Base-by-base conservation (phyloP, 2,329 filamentous ascomycete genomes). In the Apiospora malaysiana region DNA sequence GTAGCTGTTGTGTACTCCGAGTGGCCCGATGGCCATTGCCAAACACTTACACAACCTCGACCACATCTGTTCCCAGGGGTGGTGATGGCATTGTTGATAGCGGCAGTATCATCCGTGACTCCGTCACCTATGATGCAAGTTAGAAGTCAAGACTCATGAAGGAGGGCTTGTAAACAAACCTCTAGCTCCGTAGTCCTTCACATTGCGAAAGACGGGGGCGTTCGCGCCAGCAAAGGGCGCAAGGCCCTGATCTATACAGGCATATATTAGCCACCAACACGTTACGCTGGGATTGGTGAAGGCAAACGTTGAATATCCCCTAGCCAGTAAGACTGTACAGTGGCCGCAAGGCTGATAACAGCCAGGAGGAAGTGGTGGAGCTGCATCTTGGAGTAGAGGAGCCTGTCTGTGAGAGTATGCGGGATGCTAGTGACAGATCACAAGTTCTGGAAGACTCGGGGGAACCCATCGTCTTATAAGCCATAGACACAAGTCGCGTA, bases 131-230 rank as follows among this genome's bases (percentile, higher is more conserved):
- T 66, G 66, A 69, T 40, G 25, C 67, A 40, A 51, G 69, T 74
- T 46, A 70, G 32, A 21, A n/a, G 32, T 9, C 32, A 40, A 1
- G 12, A n/a, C 32, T 32, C 40, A 63, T n/a, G 32, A 21, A 6
- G 21, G 7, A n/a, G 56, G 18, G 12, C 2, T n/a, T n/a, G 42
- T 37, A 51, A n/a, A 74, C 78, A 10, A 67, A 81, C 82, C 84
- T 72, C 76, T 81, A 67, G 84, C 84, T 65, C 84, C 84, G 71
- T 83, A 86, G 77, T 84, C 84, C 75, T 79, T 84, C 27, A 86
- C 84, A 71, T 85, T 86, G 65, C 84, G 82, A 72, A 85, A 86
- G 6, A 85, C 82, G n/a, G 79, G 85, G 42, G 79, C 81, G 21
- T 25, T 46, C 23, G 76, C 68, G 7, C 75, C 78, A 56, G 80